Percentiles rank a stretch among this genome's conserved stretches.
Conservation (phyloP, 23 red algal genomes). For the Gracilaria caudata region DNA sequence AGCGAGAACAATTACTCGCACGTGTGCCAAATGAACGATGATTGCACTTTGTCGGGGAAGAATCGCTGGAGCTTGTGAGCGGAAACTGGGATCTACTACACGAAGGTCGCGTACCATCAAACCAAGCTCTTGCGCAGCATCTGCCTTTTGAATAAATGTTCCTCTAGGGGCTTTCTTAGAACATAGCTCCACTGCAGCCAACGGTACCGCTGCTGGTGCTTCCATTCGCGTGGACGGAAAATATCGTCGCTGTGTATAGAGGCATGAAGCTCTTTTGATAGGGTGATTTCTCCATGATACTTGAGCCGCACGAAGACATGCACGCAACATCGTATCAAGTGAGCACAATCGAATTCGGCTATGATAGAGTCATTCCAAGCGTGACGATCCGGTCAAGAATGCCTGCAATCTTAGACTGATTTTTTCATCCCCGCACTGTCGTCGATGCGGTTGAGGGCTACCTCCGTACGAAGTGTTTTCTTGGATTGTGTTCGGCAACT, state of each 20-base stretch:
- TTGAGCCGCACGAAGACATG: slow-evolving; percentile 17
- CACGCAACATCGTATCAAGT: slow-evolving; percentile 11
- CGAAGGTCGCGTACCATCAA: slow-evolving; percentile 90
- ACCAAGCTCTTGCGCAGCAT: slow-evolving; percentile 75
- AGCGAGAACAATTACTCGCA: slow-evolving; percentile 80
- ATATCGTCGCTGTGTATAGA: neutral
- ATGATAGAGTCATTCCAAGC: neutral
- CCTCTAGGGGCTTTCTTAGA: slow-evolving; percentile 23
- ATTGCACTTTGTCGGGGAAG: slow-evolving; percentile 85
- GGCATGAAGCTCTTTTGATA: neutral
- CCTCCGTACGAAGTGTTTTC: no score
- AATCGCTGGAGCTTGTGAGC: slow-evolving; percentile 86
- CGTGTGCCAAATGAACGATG: slow-evolving; percentile 90
- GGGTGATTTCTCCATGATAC: neutral
- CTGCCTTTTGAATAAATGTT: slow-evolving; percentile 89
- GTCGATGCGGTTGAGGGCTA: no score
- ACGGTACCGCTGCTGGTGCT: slow-evolving; percentile 78
- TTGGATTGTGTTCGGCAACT: no score
- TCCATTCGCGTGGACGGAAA: slow-evolving; percentile 56
- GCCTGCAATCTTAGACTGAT: neutral
- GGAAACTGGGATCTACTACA: slow-evolving; percentile 93
- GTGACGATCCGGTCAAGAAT: neutral
- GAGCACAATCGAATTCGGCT: neutral
- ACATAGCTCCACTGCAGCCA: slow-evolving; percentile 77
- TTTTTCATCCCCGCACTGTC: no score